Evolutionary conservation across 2,329 filamentous ascomycete genomes (phyloP).

Genomic region (Lachnellula occidentalis): DNA sequence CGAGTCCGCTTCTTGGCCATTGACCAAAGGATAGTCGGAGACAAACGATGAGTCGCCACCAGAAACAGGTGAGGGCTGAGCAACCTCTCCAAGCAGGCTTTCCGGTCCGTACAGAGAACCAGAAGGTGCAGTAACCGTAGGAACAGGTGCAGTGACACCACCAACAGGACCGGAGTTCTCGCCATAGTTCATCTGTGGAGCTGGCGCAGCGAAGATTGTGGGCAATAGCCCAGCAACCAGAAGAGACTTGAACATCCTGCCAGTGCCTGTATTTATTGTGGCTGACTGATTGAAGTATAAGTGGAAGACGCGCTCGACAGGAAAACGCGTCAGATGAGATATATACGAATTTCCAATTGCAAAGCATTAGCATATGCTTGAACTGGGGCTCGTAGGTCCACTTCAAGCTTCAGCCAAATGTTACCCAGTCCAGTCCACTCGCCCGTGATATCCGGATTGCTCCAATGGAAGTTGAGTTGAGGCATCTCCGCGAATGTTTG

Average conservation of each 20-base stretch:
- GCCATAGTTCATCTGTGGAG: conserved; percentile 35
- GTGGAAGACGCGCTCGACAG: neutral
- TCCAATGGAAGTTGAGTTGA: too few relatives aligned
- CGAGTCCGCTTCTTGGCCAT: conserved; percentile 45
- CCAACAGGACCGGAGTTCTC: conserved; percentile 40
- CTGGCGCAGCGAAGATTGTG: conserved; percentile 10
- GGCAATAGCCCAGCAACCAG: conserved; percentile 10
- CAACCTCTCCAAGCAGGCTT: conserved; percentile 37
- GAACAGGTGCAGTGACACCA: conserved; percentile 36
- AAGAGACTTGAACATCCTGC: conserved; percentile 1
- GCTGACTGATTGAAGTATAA: neutral
- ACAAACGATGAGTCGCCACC: conserved; percentile 37
- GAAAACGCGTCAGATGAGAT: neutral
- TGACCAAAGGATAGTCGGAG: conserved; percentile 37
- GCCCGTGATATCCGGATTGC: too few relatives aligned
- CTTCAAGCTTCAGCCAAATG: too few relatives aligned
- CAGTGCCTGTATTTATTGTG: neutral
- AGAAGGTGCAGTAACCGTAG: conserved; percentile 34
- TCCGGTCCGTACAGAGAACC: conserved; percentile 39
- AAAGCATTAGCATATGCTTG: too few relatives aligned
- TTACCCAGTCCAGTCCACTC: too few relatives aligned
- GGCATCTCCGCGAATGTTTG: too few relatives aligned
- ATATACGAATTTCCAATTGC: neutral
- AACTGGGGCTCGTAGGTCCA: too few relatives aligned
- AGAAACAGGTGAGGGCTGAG: conserved; percentile 34